Evolutionary conservation across 2,329 filamentous ascomycete species (phyloP).

Genomic region (Penicillium brasilianum): DNA sequence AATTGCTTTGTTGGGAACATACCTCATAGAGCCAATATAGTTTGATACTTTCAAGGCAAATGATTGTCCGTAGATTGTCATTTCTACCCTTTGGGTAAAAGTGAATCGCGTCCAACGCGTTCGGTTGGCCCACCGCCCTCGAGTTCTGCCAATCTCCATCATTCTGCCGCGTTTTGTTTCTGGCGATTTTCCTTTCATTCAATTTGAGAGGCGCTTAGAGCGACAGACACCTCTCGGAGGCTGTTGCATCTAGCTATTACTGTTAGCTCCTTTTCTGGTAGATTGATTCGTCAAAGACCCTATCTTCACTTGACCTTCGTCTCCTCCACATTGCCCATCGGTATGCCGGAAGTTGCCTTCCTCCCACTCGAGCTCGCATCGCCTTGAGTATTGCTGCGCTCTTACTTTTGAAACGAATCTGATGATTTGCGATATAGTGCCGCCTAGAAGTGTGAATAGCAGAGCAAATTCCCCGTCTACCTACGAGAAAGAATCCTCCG

Average conservation of each 20-base stretch:
- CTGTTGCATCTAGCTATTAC: neutral
- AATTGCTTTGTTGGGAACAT: no score
- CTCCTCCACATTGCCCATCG: neutral
- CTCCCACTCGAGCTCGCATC: neutral
- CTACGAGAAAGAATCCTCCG: neutral
- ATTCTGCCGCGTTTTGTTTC: slow-evolving; percentile 25
- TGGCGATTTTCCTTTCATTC: slow-evolving; percentile 21
- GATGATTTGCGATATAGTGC: neutral
- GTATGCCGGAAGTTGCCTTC: neutral
- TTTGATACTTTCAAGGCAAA: neutral
- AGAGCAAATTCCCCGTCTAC: neutral
- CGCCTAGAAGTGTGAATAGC: neutral
- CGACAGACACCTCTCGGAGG: slow-evolving; percentile 2
- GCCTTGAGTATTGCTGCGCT: neutral
- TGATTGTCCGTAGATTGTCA: neutral
- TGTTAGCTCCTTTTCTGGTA: neutral
- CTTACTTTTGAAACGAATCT: neutral
- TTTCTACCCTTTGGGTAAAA: slow-evolving; percentile 26
- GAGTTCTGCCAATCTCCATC: slow-evolving; percentile 16
- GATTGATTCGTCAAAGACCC: neutral
- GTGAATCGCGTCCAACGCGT: slow-evolving; percentile 33
- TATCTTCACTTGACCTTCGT: neutral
- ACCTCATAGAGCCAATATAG: no score
- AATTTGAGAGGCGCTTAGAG: slow-evolving; percentile 3
- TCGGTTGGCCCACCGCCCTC: slow-evolving; percentile 20